Conservation (phyloP, 495 filamentous ascomycete genomes). For the Chaetomidium leptoderma region DNA sequence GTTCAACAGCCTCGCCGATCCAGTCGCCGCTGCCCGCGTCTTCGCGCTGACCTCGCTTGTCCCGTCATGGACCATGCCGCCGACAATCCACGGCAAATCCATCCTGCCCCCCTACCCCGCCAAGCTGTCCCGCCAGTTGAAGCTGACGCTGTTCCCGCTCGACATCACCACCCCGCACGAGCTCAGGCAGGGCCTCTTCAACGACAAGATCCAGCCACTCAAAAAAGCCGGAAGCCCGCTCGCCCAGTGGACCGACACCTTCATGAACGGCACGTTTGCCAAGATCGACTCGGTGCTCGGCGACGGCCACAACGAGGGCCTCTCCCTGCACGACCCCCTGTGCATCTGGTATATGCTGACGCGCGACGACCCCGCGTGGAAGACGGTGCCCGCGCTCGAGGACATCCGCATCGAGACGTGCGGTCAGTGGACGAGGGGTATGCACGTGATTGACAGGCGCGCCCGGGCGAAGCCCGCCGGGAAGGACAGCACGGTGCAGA, state of each 20-base stretch:
- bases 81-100: constrained; percentile 38
- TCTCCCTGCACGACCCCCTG: constrained; percentile 84
- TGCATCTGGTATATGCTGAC: constrained; percentile 83
- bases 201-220: constrained; percentile 47
- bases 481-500: constrained; percentile 43
- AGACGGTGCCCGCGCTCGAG: constrained; percentile 43
- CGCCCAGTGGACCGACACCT: constrained; percentile 74
- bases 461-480: constrained; percentile 55
- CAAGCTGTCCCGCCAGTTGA: constrained; percentile 60
- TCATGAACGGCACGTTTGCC: constrained; percentile 69
- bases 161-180: constrained; percentile 80
- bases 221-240: constrained; percentile 63
- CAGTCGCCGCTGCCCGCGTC: constrained; percentile 79
- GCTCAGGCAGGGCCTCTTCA: constrained; percentile 58
- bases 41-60: constrained; percentile 82
- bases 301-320: constrained; percentile 50
- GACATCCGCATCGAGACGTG: constrained; percentile 84
- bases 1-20: constrained; percentile 81
- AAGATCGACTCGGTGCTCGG: constrained; percentile 63
- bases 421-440: constrained; percentile 92
- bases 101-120: constrained; percentile 62
- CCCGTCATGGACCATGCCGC: constrained; percentile 66
- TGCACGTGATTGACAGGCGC: constrained; percentile 79
- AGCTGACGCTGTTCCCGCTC: constrained; percentile 76
- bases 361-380: constrained; percentile 48